Conservation (phyloP, 768 basidiomycete species). For the Hemileccinum impolitum region DNA sequence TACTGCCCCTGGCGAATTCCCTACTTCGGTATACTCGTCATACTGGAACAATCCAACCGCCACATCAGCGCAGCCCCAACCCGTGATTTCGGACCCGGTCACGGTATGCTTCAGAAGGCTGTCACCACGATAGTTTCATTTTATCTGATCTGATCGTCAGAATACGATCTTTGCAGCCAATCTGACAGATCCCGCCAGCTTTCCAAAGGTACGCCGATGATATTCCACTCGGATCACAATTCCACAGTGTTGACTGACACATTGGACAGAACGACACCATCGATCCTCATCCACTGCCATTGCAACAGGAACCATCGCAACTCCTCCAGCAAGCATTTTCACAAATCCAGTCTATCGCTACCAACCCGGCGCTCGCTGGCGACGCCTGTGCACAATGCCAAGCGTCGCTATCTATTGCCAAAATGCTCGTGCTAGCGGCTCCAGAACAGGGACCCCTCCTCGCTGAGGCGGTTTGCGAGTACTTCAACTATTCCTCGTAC, state of each 20-base stretch:
- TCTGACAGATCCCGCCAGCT: conserved; percentile 59
- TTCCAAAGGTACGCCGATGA: conserved; percentile 41
- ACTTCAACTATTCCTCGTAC: conserved; percentile 34
- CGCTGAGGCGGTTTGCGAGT: conserved; percentile 40
- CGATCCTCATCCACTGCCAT: conserved; percentile 45
- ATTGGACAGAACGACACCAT: conserved; percentile 37
- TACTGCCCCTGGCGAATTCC: conserved; percentile 59
- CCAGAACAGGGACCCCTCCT: conserved; percentile 42
- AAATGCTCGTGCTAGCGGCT: conserved; percentile 42
- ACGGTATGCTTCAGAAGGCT: conserved; percentile 38
- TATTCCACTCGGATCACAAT: neutral
- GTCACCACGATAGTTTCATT: neutral
- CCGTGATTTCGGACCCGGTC: conserved; percentile 66
- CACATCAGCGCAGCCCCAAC: conserved; percentile 66
- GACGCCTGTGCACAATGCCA: conserved; percentile 40
- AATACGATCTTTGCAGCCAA: conserved; percentile 52
- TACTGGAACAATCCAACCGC: conserved; percentile 72
- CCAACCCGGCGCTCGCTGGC: conserved; percentile 35
- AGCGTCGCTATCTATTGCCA: conserved; percentile 37
- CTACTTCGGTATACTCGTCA: conserved; percentile 53
- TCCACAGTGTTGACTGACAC: neutral
- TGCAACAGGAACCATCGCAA: conserved; percentile 29
- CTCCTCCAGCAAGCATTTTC: conserved; percentile 38
- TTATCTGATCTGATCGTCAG: conserved; percentile 29
- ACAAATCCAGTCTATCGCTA: conserved; percentile 38